Conservation (phyloP, 2,329 filamentous ascomycete genomes). For the Phialophora verrucosa region DNA sequence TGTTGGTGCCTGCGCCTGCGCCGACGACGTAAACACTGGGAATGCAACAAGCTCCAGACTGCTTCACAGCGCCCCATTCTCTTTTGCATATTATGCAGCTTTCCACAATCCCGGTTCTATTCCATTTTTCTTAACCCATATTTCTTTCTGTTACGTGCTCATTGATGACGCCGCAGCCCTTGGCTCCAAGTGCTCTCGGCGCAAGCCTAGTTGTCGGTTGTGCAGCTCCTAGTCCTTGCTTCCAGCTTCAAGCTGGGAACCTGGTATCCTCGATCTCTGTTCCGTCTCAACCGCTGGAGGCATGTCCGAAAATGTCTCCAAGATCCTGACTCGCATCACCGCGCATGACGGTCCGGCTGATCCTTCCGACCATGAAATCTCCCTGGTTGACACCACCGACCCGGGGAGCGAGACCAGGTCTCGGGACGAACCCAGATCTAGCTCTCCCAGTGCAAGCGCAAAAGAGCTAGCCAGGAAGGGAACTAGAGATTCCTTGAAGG, state of each 20-base stretch:
- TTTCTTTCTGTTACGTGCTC: neutral
- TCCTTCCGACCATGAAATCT: constrained; percentile 39
- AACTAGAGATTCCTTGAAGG: constrained; percentile 47
- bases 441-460: constrained; percentile 36
- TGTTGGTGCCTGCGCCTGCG: constrained; percentile 8
- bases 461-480: constrained; percentile 42
- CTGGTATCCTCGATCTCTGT: neutral
- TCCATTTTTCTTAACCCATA: neutral
- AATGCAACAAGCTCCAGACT: neutral
- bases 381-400: constrained; percentile 51
- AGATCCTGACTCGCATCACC: constrained; percentile 27
- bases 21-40: constrained; percentile 22
- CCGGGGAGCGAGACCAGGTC: constrained; percentile 37
- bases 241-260: neutral
- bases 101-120: neutral
- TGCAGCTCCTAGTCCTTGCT: neutral
- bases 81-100: neutral
- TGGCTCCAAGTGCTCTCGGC: neutral
- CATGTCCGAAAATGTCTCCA: constrained; percentile 35
- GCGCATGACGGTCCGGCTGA: constrained; percentile 35
- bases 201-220: neutral
- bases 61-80: neutral
- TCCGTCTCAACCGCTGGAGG: constrained; percentile 6
- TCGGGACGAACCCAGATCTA: constrained; percentile 38
- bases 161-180: neutral